Evolutionary conservation across 2,329 filamentous ascomycete species (phyloP), one percentile per base, ranked within the genome.

Genomic region (Neofusicoccum cordaticola): DNA sequence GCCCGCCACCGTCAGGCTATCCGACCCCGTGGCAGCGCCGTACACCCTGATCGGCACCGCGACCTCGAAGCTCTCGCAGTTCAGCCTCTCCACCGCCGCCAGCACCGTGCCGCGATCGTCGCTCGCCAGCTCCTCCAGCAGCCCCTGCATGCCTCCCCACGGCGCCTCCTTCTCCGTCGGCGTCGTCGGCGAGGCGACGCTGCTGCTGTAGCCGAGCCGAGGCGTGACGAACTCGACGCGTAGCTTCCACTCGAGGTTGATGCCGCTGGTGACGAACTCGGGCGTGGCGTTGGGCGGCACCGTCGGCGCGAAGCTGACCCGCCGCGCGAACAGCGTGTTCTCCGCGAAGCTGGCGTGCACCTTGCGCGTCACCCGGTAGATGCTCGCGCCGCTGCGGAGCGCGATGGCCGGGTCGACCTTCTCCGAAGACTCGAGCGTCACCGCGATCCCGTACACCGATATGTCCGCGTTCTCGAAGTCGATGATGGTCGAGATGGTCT

Each of bases 171-270:
- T 51, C 52, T 50, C 37, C 31, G 58, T 65, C 66, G 1, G 66
- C 63, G 53, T 75, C 74, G 42, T 74, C 69, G 2, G 72, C 72
- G 37, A 75, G 72, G 41, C 31, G 35, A 45, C 15, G 11, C 34
- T 22, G 45, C 42, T n/a, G 2, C 17, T 27, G 42, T 34, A 27
- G 22, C 71, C 68, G 61, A 73, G 69, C 17, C 84, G 86, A 5
- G 91, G 89, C 5, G 94, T 94, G 31, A 97, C 93, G 77, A 99
- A 99, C 78, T 98, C 93, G 65, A 99, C 87, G 1, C 92, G 84
- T 39, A 99, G 82, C 75, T 90, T 91, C 95, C 95, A 99, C 69
- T 92, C 90, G 31, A 97, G 81, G 68, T 86, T 90, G 3, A 99
- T 86, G 1, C 93, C 93, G 67, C 88, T 96, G 0, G 95, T 99